Percentiles rank a stretch among this genome's conserved stretches.
Conservation (phyloP, 495 filamentous ascomycete species). For the Penicillium pancosmium region DNA sequence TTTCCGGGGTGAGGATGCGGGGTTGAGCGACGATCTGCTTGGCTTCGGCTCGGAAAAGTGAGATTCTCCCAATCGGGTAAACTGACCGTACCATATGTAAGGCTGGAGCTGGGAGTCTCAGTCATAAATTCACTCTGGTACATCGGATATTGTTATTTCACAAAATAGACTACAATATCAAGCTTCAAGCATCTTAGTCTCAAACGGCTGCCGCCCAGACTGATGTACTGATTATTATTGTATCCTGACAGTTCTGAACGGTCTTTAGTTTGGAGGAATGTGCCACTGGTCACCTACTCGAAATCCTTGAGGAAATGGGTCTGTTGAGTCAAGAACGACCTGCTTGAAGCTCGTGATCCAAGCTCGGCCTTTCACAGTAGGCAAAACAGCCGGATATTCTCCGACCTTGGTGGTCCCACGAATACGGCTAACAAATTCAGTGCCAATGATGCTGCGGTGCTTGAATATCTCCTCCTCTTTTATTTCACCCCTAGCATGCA, state of each 20-base stretch:
- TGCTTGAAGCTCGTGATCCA: slow-evolving; percentile 41
- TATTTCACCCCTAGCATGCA: slow-evolving; percentile 34
- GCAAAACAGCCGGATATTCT: slow-evolving; percentile 30
- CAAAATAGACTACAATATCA: neutral
- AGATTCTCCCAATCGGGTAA: neutral
- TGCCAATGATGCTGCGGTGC: slow-evolving; percentile 35
- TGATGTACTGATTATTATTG: neutral
- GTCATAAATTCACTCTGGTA: neutral
- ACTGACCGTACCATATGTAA: neutral
- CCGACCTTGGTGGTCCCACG: slow-evolving; percentile 32
- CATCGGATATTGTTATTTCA: neutral
- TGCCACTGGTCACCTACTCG: slow-evolving; percentile 37
- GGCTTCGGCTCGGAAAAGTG: slow-evolving; percentile 11
- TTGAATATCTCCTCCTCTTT: slow-evolving; percentile 31
- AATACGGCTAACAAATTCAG: slow-evolving; percentile 32
- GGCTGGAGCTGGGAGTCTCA: neutral
- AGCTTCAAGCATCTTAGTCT: neutral
- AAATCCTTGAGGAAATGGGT: slow-evolving; percentile 38
- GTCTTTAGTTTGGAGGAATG: slow-evolving; percentile 15
- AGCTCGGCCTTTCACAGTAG: slow-evolving; percentile 35
- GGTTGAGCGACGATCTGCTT: slow-evolving; percentile 9
- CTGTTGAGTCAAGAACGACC: slow-evolving; percentile 33
- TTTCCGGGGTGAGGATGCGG: slow-evolving; percentile 14
- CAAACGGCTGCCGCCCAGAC: neutral
- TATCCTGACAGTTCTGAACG: neutral